phyloP scores from a whole-genome alignment of 352 stramenopile species.

The Phytophthora colocasiae region DNA sequence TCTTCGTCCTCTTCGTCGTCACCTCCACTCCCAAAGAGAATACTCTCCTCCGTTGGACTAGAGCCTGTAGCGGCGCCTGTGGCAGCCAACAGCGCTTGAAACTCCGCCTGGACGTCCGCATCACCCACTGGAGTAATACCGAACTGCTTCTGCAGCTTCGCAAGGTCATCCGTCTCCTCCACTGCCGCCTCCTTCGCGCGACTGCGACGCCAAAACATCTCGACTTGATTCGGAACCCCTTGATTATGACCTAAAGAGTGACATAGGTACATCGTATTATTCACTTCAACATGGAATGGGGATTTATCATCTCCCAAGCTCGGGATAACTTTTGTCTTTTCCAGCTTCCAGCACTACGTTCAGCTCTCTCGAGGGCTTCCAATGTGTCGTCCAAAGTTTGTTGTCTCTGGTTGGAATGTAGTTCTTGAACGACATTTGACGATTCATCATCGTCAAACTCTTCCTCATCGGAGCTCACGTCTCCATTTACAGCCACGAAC shows the following conservation, averaged over 20 bases:
- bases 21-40: constrained; percentile 43
- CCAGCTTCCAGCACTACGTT: constrained; percentile 20
- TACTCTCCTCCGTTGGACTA: constrained; percentile 58
- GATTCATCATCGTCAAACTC: constrained; percentile 25
- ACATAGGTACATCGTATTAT: constrained; percentile 9
- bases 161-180: constrained; percentile 52
- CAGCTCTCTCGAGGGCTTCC: constrained; percentile 51
- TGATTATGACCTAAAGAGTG: constrained; percentile 20
- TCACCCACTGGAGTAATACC: constrained; percentile 76
- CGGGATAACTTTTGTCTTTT: constrained; percentile 25
- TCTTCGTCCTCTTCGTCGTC: constrained; percentile 62
- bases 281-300: constrained; percentile 8
- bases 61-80: constrained; percentile 13
- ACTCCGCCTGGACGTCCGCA: constrained; percentile 73
- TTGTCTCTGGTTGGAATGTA: constrained; percentile 11
- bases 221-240: background rate
- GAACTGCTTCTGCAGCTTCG: constrained; percentile 77
- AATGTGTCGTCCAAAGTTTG: constrained; percentile 45
- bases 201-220: constrained; percentile 73
- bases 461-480: constrained; percentile 44
- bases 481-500: constrained; percentile 67
- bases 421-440: constrained; percentile 3
- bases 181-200: constrained; percentile 32
- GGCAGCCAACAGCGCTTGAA: constrained; percentile 59
- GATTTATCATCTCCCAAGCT: constrained; percentile 7